Base-by-base conservation (phyloP, 306 rosid species). In the Rosa lucieae region DNA sequence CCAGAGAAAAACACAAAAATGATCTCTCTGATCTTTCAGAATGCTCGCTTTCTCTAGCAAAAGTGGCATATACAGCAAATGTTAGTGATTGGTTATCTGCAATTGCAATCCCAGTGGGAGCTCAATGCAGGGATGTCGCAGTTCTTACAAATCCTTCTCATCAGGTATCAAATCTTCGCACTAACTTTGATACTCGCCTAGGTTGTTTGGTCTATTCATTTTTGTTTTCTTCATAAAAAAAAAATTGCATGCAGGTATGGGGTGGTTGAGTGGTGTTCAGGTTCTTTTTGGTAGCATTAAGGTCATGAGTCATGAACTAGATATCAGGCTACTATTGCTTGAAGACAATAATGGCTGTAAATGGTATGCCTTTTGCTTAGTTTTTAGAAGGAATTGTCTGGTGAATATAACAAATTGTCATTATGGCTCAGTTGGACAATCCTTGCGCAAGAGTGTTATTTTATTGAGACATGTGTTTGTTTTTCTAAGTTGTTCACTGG, bases 81-180 rank as follows among this genome's bases (percentile, higher is more conserved):
- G 79, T 87, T 35, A 74, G 84, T 72, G 88, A 93, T 75, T 93
- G 94, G 90, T 79, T 93, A 14, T 96, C 98, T 32, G 81, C 90
- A 17, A 74, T 77, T 80, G 89, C 87, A 29, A 82, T 88, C 44
- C 97, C 98, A 1, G 49, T 93, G n/a, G 99, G 98, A 74, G 98
- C 94, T 26, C 92, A 78, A 46, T 89, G 98, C 85, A 85, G 94
- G 70, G 99, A 96, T 82, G 89, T 88, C 76, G 94, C 89, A 39
- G 37, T 79, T 70, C 40, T 88, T 79, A 82, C 92, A 8, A 79
- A 74, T 75, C 89, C 94, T 87, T 79, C 89, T 69, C 73, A 79
- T 77, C 91, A 79, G 96, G 99, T 93, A 81, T 53, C n/a, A 20
- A 68, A 42, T 51, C 49, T 47, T 70, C 67, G 37, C 61, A 5